These are phyloP conservation scores for Mycena alexandri DNA, from an alignment of 768 basidiomycete species.

Conservation along the genomic window DNA sequence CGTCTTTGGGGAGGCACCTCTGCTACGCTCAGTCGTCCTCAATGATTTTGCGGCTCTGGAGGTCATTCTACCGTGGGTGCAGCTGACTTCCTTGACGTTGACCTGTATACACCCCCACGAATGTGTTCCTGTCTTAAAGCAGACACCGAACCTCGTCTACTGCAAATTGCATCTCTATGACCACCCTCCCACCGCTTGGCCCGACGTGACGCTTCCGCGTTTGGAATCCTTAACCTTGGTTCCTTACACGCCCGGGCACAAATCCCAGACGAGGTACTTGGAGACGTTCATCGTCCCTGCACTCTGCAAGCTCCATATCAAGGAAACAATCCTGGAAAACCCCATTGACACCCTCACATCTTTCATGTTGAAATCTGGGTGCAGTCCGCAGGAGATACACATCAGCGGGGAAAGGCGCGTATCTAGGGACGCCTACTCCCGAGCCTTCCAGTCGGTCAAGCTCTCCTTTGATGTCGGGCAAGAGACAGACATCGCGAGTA, in stretches of 20 bases:
- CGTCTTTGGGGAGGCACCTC: neutral
- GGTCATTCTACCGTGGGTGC: neutral
- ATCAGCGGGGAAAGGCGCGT: neutral
- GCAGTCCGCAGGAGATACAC: neutral
- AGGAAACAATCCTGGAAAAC: neutral
- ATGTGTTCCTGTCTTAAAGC: neutral
- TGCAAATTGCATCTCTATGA: neutral
- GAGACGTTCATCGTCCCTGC: neutral
- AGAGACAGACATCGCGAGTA: too few relatives aligned
- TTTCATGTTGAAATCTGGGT: neutral
- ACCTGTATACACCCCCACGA: neutral
- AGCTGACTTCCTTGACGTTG: constrained; percentile 2
- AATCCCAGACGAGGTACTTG: neutral
- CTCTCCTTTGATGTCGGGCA: too few relatives aligned
- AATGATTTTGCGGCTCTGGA: neutral
- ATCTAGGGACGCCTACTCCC: neutral
- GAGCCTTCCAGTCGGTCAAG: neutral
- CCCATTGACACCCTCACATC: neutral
- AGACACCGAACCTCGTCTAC: neutral
- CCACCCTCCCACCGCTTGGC: too few relatives aligned
- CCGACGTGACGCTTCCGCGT: neutral
- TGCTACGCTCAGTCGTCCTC: neutral
- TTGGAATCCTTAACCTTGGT: constrained; percentile 1
- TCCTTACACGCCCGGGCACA: neutral
- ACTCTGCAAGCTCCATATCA: neutral